Base-by-base conservation (phyloP, 2,329 filamentous ascomycete species). In the Rhinocladiella similis region DNA sequence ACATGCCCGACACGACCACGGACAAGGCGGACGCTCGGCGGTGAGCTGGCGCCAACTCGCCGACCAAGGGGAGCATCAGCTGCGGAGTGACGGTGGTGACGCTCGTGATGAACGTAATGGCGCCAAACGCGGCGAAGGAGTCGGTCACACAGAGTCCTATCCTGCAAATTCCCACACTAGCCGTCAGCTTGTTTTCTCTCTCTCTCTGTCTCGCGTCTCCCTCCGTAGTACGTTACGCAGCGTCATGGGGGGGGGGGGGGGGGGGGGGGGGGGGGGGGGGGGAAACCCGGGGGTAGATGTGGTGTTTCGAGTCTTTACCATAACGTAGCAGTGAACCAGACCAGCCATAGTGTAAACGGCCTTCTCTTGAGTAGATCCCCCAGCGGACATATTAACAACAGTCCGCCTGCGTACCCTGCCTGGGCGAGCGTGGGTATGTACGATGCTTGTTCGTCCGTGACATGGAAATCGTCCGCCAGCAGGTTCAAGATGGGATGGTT, bases 61-160 rank as follows among this genome's bases (percentile, higher is more conserved):
- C 88, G 0, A 92, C 88, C 0, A 94, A 76, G 0, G 90, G 90
- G 14, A 94, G 83, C 88, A 94, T 90, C 55, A 88, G 74, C 70
- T 88, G 85, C 14, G 89, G 90, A 2, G 90, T 93, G 1, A 93
- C 89, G 0, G 89, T 94, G 2, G 87, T 87, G n/a, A 88, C 73
- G 19, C 86, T 86, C 6, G 84, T 84, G 52, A 93, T 73, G 71
- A 89, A 93, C 5, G 87, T 90, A n/a, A 93, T 76, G 1, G 79
- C 85, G 0, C 83, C 78, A 70, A 94, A 93, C 5, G 80, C 78
- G 0, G 73, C 67, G 62, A 91, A 87, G 1, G 80, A 80, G 2
- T 75, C 74, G 0, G 89, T 93, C 1, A 91, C 68, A 60, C 88
- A 91, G 4, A 91, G 78, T 0, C 83, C 87, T 47, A 93, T 65